Base-by-base conservation (phyloP, 2,329 filamentous ascomycete species). In the Fusarium penzigii region DNA sequence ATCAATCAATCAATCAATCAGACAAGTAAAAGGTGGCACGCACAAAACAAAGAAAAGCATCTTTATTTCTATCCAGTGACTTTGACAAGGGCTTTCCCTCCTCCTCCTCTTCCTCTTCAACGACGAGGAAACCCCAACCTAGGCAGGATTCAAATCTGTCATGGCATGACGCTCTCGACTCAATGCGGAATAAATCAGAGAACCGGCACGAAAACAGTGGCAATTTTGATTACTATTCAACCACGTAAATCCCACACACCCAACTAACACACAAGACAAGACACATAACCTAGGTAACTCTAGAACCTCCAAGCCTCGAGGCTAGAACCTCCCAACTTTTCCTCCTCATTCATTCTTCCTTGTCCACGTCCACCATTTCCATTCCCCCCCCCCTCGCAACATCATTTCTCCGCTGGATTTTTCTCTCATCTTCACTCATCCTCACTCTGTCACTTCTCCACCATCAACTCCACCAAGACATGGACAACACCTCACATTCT, bases 401-500 rank as follows among this genome's bases (percentile, higher is more conserved):
- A 36, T 36, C 9, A 36, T 36, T 36, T 36, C 32, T 36, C 32
- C 32, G 32, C 13, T 14, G 10, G 32, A 25, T 60, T 58, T 58
- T 55, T 42, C 38, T n/a, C n/a, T 39, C 20, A 55, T 50, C 44
- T 53, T 48, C 46, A 53, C 41, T 48, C 52, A 46, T 61, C 57
- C 49, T 34, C 47, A 59, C 52, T 50, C 55, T 61, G 57, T 51
- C 49, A 41, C 11, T 59, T 56, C 58, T 61, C 58, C 58, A 61
- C 58, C 52, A 25, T 56, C 58, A 61, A 61, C 58, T 61, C 58
- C 58, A 61, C 58, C 53, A 17, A 41, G 59, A 56, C 32, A 64
- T 57, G 75, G 65, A 58, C 69, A 73, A 65, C 75, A 78, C 57
- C 67, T 69, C 42, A 75, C 65, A 42, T 71, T 74, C 55, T 71